phyloP scores from a whole-genome alignment of 1,284 basidiomycete genomes.

The Apiotrichum akiyoshidainum region DNA sequence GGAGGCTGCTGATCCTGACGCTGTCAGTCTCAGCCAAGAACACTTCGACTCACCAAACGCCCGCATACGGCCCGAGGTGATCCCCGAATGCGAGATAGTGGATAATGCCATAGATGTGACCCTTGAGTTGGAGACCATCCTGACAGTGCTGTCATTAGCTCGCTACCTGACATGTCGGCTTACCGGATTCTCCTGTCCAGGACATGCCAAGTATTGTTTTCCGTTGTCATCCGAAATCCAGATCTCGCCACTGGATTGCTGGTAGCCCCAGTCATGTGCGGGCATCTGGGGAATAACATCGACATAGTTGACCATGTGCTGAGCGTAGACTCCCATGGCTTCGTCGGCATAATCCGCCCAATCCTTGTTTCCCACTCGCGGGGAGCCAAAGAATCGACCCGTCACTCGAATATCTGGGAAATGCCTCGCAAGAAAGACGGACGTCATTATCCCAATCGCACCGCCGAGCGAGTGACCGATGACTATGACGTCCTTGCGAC shows the following conservation, averaged over 20 bases:
- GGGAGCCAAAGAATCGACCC: neutral
- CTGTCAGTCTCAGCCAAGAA: no score
- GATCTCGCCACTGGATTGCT: neutral
- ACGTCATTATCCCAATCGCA: neutral
- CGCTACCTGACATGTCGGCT: no score
- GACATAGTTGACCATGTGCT: conserved; percentile 26
- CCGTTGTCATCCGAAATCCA: neutral
- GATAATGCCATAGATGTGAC: neutral
- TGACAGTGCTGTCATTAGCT: neutral
- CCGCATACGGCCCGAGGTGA: neutral
- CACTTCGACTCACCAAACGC: neutral
- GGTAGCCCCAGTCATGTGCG: conserved; percentile 1
- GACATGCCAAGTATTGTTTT: neutral
- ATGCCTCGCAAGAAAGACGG: neutral
- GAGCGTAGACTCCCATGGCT: conserved; percentile 13
- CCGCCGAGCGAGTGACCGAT: conserved; percentile 4
- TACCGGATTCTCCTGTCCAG: neutral
- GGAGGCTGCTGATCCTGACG: no score
- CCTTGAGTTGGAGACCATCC: neutral
- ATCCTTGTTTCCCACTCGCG: neutral
- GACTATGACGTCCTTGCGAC: neutral
- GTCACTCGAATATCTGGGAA: neutral
- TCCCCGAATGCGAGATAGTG: neutral
- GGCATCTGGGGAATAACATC: conserved; percentile 29
- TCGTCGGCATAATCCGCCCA: neutral